Evolutionary conservation across 192 early-diverging fungal species (phyloP), one percentile per base, ranked within the genome.

Genomic region (Rhizophagus clarus): DNA sequence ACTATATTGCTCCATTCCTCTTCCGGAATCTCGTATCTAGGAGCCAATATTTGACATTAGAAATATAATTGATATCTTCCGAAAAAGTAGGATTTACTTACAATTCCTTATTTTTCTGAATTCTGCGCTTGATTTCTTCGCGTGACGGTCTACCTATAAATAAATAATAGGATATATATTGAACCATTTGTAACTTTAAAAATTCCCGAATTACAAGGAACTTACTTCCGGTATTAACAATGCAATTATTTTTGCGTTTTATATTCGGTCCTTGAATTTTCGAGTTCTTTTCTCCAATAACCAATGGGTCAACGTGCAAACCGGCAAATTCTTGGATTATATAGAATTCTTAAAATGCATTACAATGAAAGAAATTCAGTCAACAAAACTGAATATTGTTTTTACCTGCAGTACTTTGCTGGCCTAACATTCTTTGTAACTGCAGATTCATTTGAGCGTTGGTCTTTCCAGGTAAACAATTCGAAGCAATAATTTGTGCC

Each of bases 381-480:
- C 22, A 17, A 32, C 7, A 0, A 40, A 40, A 40, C 5, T 40
- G 11, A 45, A 45, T 20, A 49, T 62, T 32, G 49, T 32, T 15
- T 61, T 68, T 90, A 94, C 92, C 92, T 74, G 94, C 96, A 7
- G 95, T 97, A 85, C 94, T 96, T 81, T 98, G 97, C 82, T 98
- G 96, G 0, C 97, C 97, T 1, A 98, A 89, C 89, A 98, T 90
- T 42, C 97, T 88, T 83, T 98, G 97, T 24, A 94, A 91, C 80
- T 98, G 97, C 51, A 98, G 83, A 87, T 98, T 98, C 93, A 97
- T 95, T 85, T 98, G 97, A 10, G 97, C 95, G 75, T 95, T 97
- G n/a, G 95, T 97, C 80, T 98, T 98, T 61, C 96, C 97, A 11
- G 96, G 96, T 4, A 98, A 84, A 79, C 94, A 94, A 51, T 91